Conservation (phyloP, 1,284 basidiomycete species). For the Ustilago vetiveriae region DNA sequence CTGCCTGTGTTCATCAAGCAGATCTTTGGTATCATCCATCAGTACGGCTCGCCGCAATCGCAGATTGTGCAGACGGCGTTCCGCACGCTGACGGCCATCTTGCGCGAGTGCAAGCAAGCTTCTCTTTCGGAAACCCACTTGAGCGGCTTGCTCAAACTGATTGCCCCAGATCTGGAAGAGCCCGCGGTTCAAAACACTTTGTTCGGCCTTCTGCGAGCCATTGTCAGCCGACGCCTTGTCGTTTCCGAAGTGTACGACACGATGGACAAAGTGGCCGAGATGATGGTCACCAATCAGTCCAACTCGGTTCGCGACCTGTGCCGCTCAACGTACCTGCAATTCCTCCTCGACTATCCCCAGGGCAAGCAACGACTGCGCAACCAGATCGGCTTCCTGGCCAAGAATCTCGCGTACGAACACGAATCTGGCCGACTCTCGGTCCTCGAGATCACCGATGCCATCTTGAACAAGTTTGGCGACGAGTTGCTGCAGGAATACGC, state of each 20-base stretch:
- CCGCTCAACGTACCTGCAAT: conserved; percentile 87
- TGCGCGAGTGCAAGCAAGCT: conserved; percentile 74
- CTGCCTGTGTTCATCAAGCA: conserved; percentile 86
- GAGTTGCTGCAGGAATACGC: conserved; percentile 81
- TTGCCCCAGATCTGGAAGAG: conserved; percentile 93
- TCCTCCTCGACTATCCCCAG: conserved; percentile 97
- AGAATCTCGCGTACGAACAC: conserved; percentile 89
- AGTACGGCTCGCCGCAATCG: conserved; percentile 82
- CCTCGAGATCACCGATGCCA: conserved; percentile 85
- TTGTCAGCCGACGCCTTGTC: conserved; percentile 88
- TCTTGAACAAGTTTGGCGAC: conserved; percentile 85
- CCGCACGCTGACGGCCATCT: conserved; percentile 83
- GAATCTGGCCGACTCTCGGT: conserved; percentile 91
- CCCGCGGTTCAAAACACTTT: conserved; percentile 82
- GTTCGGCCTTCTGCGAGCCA: conserved; percentile 89
- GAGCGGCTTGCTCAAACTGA: conserved; percentile 82
- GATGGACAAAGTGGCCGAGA: conserved; percentile 92
- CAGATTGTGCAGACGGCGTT: conserved; percentile 89
- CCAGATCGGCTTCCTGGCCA: conserved; percentile 90
- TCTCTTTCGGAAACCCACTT: conserved; percentile 90
- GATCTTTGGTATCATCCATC: conserved; percentile 84
- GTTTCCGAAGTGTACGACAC: conserved; percentile 97
- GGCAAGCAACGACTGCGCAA: conserved; percentile 87
- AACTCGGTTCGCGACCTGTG: conserved; percentile 89
- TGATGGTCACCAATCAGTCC: conserved; percentile 94